Conservation (phyloP, 2,329 filamentous ascomycete genomes). For the Pestalotiopsis sp. region DNA sequence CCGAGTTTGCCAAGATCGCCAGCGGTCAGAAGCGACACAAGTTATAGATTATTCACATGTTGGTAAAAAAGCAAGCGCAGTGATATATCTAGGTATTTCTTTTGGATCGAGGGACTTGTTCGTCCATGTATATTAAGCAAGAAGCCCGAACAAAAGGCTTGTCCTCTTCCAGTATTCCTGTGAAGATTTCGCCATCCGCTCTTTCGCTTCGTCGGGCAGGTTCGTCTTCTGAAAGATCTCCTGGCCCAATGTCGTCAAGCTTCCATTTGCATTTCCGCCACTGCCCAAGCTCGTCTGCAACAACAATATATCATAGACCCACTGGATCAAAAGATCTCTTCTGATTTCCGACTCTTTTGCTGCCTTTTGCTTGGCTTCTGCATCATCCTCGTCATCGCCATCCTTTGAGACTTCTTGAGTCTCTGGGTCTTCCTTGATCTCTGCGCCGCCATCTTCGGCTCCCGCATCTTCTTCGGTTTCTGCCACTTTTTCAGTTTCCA, state of each 20-base stretch:
- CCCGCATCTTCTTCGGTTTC: background rate
- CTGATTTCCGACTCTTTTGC: slow-evolving; percentile 21
- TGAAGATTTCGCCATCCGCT: slow-evolving; percentile 64
- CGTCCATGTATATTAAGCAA: slow-evolving; percentile 47
- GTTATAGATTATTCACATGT: slow-evolving; percentile 55
- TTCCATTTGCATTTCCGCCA: slow-evolving; percentile 24
- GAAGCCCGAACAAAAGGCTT: slow-evolving; percentile 77
- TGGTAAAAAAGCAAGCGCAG: background rate
- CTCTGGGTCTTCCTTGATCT: slow-evolving; percentile 6
- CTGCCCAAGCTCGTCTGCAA: slow-evolving; percentile 49
- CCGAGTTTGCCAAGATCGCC: slow-evolving; percentile 85
- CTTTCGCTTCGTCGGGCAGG: slow-evolving; percentile 50
- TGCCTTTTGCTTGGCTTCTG: slow-evolving; percentile 17
- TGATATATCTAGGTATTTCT: slow-evolving; percentile 11
- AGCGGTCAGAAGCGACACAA: slow-evolving; percentile 94
- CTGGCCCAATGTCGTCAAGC: slow-evolving; percentile 48
- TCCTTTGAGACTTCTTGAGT: slow-evolving; percentile 18
- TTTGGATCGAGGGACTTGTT: slow-evolving; percentile 5
- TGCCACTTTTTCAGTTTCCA: background rate
- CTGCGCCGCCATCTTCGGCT: background rate
- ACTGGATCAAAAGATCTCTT: slow-evolving; percentile 58
- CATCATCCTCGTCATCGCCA: slow-evolving; percentile 16
- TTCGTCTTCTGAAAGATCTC: slow-evolving; percentile 48
- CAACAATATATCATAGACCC: slow-evolving; percentile 62
- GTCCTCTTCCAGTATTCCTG: slow-evolving; percentile 84